Evolutionary conservation across 495 filamentous ascomycete species (phyloP), one percentile per base, ranked within the genome.

Genomic region (Entonaema liquescens): DNA sequence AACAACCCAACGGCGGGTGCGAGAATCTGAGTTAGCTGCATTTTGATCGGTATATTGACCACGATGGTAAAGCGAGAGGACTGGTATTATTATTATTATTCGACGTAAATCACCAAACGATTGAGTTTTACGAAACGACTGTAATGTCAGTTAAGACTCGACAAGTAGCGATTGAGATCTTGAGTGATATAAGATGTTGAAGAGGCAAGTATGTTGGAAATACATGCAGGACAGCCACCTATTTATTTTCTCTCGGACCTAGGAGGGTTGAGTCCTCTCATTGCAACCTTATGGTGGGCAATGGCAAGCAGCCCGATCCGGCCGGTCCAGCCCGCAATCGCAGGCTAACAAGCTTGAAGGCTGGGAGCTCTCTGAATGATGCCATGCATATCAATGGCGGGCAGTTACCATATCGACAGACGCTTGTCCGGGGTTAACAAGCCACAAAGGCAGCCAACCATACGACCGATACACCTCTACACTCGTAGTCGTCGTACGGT

Each of bases 11-110:
- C 72, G 58, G 72, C 68, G 50, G 81, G 73, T 54, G 79, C 74
- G 42, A 81, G 63, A 36, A 78, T 59, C 63, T 78, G 78, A 58
- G 70, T 58, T 66, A 78, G 65, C 74, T 77, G 79, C 81, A 83
- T 81, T 4, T 66, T 80, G 75, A 65, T 50, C 58, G 59, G 28
- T 71, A 56, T 58, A 42, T 71, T 62, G 35, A 59, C 53, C 35
- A 56, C 62, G 59, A 59, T 2, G 54, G 60, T 65, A 42, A 59
- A 70, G 59, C 67, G 67, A 71, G 49, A 52, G 70, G 58, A 67
- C 67, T 66, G 58, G 7, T 63, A 68, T 67, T 68, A 68, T 21
- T 66, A 44, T 56, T 64, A 42, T 73, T 54, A 60, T 12, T 50
- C 47, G 59, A 57, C 52, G 56, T 61, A 11, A 40, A 61, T 59